A percentile compares a stretch with the other conserved stretches of the same genome.
Conservation (phyloP, 2,329 filamentous ascomycete genomes). For the Eutypa lata region DNA sequence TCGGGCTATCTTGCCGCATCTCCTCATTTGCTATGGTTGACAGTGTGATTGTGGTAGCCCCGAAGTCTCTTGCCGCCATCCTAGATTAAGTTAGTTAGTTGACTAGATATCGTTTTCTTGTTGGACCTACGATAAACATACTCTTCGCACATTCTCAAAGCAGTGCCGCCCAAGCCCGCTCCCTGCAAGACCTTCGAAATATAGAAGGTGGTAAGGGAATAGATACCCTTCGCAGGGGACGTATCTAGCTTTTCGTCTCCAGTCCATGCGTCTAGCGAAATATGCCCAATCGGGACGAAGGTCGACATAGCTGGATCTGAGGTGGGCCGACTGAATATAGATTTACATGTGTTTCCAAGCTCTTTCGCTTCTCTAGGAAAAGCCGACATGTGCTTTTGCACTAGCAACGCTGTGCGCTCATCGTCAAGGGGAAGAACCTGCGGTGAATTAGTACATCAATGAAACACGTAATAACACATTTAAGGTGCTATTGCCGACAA, state of each 20-base stretch:
- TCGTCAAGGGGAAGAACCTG: conserved; percentile 12
- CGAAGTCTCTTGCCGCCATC: conserved; percentile 19
- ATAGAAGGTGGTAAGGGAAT: conserved; percentile 22
- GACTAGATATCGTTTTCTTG: background rate
- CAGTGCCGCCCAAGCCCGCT: conserved; percentile 18
- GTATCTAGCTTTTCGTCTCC: conserved; percentile 12
- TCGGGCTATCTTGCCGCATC: conserved; percentile 11
- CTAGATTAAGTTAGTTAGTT: conserved; percentile 3
- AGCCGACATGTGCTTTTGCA: conserved; percentile 17
- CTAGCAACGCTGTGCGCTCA: conserved; percentile 6
- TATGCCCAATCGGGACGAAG: conserved; percentile 30
- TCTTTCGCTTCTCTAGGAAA: conserved; percentile 13
- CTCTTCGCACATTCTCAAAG: conserved; percentile 17
- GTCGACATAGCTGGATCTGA: conserved; percentile 4
- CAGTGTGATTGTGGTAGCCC: conserved; percentile 19
- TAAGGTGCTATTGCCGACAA: no score
- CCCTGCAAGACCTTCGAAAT: conserved; percentile 20
- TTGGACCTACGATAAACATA: conserved; percentile 5
- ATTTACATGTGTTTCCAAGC: conserved; percentile 14
- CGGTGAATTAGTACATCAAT: conserved; percentile 7
- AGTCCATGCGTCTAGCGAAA: conserved; percentile 23
- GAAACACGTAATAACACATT: no score
- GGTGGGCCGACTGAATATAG: conserved; percentile 10
- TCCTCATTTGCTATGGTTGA: conserved; percentile 20
- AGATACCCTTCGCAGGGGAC: conserved; percentile 12